Conservation (phyloP, 768 basidiomycete genomes). For the Naematelia aurantialba region DNA sequence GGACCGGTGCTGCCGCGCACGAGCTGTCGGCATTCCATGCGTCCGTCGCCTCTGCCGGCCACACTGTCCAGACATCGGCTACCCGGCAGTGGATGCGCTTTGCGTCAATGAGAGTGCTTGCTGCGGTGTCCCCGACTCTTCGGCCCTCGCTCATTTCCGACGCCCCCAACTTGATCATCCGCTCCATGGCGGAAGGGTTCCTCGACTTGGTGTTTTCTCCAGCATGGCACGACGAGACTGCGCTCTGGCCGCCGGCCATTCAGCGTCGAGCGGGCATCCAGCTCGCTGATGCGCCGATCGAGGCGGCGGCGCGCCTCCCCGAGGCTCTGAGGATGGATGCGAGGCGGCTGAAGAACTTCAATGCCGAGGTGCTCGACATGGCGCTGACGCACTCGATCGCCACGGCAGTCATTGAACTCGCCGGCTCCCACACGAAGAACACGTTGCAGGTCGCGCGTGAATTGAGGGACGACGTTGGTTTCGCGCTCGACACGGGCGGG, state of each 20-base stretch:
- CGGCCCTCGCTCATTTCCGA: too few relatives aligned
- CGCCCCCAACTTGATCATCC: constrained; percentile 31
- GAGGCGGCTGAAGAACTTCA: constrained; percentile 26
- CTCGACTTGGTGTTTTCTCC: constrained; percentile 60
- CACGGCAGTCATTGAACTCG: constrained; percentile 59
- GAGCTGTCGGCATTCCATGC: too few relatives aligned
- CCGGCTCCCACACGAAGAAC: constrained; percentile 4
- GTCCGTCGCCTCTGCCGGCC: too few relatives aligned
- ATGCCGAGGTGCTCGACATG: constrained; percentile 68
- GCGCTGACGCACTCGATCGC: constrained; percentile 74
- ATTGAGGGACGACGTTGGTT: not conserved
- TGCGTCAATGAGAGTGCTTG: constrained; percentile 49
- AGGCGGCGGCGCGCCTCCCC: too few relatives aligned
- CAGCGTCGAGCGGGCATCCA: constrained; percentile 25
- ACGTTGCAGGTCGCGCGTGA: not conserved
- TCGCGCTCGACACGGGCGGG: constrained; percentile 1
- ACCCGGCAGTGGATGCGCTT: constrained; percentile 50
- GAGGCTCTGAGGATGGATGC: constrained; percentile 41
- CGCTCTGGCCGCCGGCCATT: constrained; percentile 48
- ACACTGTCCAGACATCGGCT: not conserved
- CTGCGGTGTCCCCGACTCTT: too few relatives aligned
- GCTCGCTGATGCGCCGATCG: constrained; percentile 30
- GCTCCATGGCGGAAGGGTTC: constrained; percentile 37
- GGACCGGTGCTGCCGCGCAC: constrained; percentile 59
- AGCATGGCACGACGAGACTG: not conserved